Conservation (phyloP, 495 filamentous ascomycete genomes). For the Neurospora sp. region DNA sequence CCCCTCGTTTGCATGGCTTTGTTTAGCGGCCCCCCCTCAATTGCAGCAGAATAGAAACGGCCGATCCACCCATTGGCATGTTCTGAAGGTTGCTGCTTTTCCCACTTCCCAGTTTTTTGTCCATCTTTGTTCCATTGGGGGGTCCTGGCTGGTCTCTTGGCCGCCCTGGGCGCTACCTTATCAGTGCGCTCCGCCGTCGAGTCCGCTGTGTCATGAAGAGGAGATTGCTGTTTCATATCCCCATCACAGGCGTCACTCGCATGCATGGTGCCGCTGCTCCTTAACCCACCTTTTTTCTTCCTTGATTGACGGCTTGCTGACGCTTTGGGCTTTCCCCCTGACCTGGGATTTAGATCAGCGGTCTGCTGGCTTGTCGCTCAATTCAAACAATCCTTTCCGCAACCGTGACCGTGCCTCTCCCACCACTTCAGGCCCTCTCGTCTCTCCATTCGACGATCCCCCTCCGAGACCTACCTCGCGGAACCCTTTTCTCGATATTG, state of each 20-base stretch:
- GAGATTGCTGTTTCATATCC: conserved; percentile 42
- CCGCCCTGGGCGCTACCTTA: conserved; percentile 1
- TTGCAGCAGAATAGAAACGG: conserved; percentile 10
- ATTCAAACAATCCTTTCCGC: conserved; percentile 98
- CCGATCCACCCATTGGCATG: conserved; percentile 10
- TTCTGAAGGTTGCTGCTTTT: conserved; percentile 12
- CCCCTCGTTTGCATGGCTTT: conserved; percentile 5
- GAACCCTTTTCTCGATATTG: conserved; percentile 81
- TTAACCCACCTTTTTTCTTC: conserved; percentile 8
- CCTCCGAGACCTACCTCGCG: conserved; percentile 66
- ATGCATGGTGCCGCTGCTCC: conserved; percentile 28
- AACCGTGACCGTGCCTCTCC: conserved; percentile 70
- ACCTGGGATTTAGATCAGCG: conserved; percentile 29
- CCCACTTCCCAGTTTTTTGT: conserved; percentile 24
- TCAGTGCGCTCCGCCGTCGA: conserved; percentile 28
- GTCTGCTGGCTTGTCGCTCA: conserved; percentile 46
- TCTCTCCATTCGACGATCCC: conserved; percentile 44
- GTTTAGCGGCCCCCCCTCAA: conserved; percentile 6
- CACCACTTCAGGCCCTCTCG: conserved; percentile 27
- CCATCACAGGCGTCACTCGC: conserved; percentile 34
- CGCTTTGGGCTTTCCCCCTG: conserved; percentile 17
- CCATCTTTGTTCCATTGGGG: conserved; percentile 10
- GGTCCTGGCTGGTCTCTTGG: conserved; percentile 4
- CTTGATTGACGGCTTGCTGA: conserved; percentile 22
- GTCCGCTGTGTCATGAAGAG: conserved; percentile 40